phyloP scores from a whole-genome alignment of 306 rosid genomes.

The Phaseolus lunatus region DNA sequence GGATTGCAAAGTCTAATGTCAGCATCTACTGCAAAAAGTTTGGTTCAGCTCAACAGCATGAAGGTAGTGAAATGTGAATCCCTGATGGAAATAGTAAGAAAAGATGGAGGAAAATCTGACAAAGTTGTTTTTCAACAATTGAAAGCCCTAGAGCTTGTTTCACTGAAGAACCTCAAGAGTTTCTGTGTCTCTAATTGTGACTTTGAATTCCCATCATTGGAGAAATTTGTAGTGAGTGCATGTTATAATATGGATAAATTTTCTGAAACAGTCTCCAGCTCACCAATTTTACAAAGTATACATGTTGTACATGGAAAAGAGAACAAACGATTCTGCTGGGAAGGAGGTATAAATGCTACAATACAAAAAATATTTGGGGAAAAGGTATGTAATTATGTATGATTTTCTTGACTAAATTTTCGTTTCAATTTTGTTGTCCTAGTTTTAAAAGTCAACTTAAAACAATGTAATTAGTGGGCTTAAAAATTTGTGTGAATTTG shows the following conservation, averaged over 20 bases:
- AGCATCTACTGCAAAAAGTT: constrained; percentile 32
- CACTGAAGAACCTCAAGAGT: background rate
- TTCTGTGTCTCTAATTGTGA: background rate
- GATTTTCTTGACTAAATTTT: background rate
- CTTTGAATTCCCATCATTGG: constrained; percentile 14
- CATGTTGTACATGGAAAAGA: background rate
- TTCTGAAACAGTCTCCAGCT: too few species aligned
- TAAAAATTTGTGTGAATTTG: too few species aligned
- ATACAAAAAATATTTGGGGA: too few species aligned
- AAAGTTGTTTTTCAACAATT: constrained; percentile 3
- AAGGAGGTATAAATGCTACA: background rate
- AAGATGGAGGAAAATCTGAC: too few species aligned
- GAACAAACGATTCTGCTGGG: background rate
- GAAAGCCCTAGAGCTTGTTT: background rate
- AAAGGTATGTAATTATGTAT: background rate
- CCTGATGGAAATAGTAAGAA: background rate
- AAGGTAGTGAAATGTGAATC: background rate
- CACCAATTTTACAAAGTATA: background rate
- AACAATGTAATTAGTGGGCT: too few species aligned
- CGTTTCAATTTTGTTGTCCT: background rate
- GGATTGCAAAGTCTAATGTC: background rate
- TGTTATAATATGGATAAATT: background rate
- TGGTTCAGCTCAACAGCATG: constrained; percentile 31
- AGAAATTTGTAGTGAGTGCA: background rate
- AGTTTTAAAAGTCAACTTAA: too few species aligned